Conservation (phyloP, 2,329 filamentous ascomycete genomes). For the Fusarium sp. region DNA sequence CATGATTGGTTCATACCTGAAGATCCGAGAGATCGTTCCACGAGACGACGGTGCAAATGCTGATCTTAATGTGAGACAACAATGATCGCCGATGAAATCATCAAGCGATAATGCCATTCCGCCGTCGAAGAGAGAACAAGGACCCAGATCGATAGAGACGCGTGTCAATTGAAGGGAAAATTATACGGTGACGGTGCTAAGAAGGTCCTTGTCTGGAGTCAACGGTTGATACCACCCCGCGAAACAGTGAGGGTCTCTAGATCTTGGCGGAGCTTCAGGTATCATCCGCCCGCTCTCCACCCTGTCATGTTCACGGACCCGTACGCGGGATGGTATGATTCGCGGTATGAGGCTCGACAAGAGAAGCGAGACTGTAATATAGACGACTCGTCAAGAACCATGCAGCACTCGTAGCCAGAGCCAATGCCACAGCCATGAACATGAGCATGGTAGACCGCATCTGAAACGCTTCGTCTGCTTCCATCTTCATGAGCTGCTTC, state of each 20-base stretch:
- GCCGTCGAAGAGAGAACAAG: neutral
- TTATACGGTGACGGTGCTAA: neutral
- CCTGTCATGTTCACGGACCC: constrained; percentile 1
- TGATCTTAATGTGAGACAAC: neutral
- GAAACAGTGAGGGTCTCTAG: neutral
- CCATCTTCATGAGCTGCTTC: constrained; percentile 68
- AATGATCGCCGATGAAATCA: neutral
- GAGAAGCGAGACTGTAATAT: constrained; percentile 18
- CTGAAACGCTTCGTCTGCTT: constrained; percentile 71
- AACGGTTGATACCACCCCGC: neutral
- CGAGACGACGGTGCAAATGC: neutral
- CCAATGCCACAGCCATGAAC: constrained; percentile 52
- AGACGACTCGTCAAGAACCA: constrained; percentile 29
- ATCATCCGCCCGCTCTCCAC: neutral
- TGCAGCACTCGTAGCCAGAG: constrained; percentile 10
- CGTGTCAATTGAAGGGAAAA: neutral
- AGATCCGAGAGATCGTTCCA: neutral
- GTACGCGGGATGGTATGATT: constrained; percentile 18
- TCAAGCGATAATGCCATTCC: neutral
- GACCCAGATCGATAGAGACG: neutral
- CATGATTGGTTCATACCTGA: neutral
- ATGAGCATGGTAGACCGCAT: constrained; percentile 64
- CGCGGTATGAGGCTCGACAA: constrained; percentile 3
- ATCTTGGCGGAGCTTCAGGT: neutral
- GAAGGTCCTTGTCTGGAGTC: neutral